Evolutionary conservation across 495 filamentous ascomycete genomes (phyloP), one percentile per base, ranked within the genome.

Genomic region (Margaritispora aquatica): DNA sequence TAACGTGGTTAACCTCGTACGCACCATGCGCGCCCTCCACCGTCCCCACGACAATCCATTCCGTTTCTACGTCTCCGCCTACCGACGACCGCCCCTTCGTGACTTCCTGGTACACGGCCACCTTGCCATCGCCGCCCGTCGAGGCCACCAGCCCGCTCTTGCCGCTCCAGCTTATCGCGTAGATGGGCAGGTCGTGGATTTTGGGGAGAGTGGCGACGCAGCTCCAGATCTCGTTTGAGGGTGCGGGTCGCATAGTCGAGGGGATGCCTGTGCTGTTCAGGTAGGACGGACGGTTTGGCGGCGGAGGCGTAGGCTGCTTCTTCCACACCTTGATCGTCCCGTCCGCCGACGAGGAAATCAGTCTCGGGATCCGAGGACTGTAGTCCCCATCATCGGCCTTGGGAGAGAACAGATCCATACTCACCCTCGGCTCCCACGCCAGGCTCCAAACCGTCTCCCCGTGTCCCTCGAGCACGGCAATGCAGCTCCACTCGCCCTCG

Each of bases 1-100:
- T 81, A 27, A 91, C 82, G 69, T 96, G 88, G 61, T 98, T 98
- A 63, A 97, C 77, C 71, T 98, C 94, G 68, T 90, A 96, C 4
- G 94, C 88, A 0, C 87, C 92, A 70, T 98, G 94, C 4, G 88
- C 89, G 10, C 80, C 83, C 29, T 84, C 76, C 1, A 88, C 59
- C 29, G 82, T 80, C 0, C 83, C 84, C 34, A 90, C 59, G 26
- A 92, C 69, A 15, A 75, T 73, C 92, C 94, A 96, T 52, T 81
- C 78, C 5, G 80, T 84, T 17, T 73, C 73, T 44, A 82, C 68
- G 22, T 73, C 67, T 5, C 69, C 68, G 26, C 73, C 71, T 1
- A 71, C 62, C 2, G 2, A 22, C 2, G 58, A 59, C 54, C 72
- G 65, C 9, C 65, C 69, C 68, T 69, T 63, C 8, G 58, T 59